Conservation (phyloP, 2,329 filamentous ascomycete species). For the Trichoderma sp. region DNA sequence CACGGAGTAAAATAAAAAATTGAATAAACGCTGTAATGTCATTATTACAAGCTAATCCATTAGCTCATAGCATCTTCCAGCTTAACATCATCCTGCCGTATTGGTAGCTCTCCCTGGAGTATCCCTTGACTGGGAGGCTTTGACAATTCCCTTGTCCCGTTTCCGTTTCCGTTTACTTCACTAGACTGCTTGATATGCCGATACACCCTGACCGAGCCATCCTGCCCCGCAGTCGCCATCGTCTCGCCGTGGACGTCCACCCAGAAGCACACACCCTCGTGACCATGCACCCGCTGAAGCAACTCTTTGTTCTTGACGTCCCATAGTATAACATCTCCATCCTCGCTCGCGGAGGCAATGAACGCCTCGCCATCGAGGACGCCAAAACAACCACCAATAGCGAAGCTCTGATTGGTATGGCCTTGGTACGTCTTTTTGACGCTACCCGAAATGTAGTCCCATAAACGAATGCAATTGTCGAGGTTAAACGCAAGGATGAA, state of each 20-base stretch:
- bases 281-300: conserved; percentile 63
- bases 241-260: conserved; percentile 60
- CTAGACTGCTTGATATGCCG: conserved; percentile 33
- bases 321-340: conserved; percentile 84
- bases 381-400: conserved; percentile 82
- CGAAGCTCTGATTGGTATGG: conserved; percentile 80
- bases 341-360: conserved; percentile 82
- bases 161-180: conserved; percentile 25
- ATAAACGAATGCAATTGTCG: conserved; percentile 85
- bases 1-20: background rate
- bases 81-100: conserved; percentile 43
- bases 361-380: conserved; percentile 56
- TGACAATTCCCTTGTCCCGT: background rate
- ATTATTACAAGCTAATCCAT: background rate
- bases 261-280: conserved; percentile 64
- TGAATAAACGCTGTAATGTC: background rate
- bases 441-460: conserved; percentile 90
- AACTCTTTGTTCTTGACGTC: conserved; percentile 84
- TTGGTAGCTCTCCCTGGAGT: conserved; percentile 55
- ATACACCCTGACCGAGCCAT: conserved; percentile 55
- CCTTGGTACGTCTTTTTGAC: conserved; percentile 98
- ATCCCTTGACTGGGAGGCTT: conserved; percentile 52
- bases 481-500: conserved; percentile 91
- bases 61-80: conserved; percentile 34
- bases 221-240: conserved; percentile 60